Evolutionary conservation across 2,329 filamentous ascomycete species (phyloP), one percentile per base, ranked within the genome.

Genomic region (Stagonosporopsis cucurbitacearum): DNA sequence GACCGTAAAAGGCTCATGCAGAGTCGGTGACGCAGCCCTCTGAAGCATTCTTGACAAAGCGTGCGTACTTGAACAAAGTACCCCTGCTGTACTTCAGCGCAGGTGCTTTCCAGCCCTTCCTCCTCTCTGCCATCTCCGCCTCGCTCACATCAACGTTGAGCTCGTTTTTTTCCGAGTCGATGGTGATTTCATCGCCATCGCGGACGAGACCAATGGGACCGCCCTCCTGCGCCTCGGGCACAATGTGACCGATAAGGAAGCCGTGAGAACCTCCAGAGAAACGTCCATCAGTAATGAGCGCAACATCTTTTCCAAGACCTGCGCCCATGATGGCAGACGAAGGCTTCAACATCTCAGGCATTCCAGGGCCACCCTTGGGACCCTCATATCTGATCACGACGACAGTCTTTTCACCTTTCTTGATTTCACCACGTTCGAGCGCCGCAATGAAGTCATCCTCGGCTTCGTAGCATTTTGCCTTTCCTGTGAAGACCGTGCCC

Each of bases 221-320:
- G 45, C 92, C 92, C 63, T 90, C 90, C 71, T 91, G 88, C 8
- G 92, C 92, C 78, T 96, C 92, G 23, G 92, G 92, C 36, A 93
- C 91, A 59, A 96, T 89, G 77, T 95, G 91, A 1, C 91, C 91
- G 68, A 95, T 94, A 65, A 95, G 80, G 83, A 95, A 95, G 35
- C 91, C 91, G 82, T 95, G 91, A 59, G 86, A 89, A 48, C 90
- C 92, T 54, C 92, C 92, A 8, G 86, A 89, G 81, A 92, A 93
- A 35, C 90, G 86, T 0, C 87, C 87, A 67, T 92, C 88, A 2
- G 89, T 91, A 58, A 92, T 82, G 42, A 92, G 84, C 1, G 89
- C 89, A 13, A 91, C 87, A 65, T 91, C 88, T 67, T 90, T 83
- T 65, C 88, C 88, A 11, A 90, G 82, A 15, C 88, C 88, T 19